A percentile compares a stretch with the other conserved stretches of the same genome.
These are phyloP conservation scores for Hypomyces perniciosus DNA, from an alignment of 2,329 filamentous ascomycete species.

Conservation along the genomic window DNA sequence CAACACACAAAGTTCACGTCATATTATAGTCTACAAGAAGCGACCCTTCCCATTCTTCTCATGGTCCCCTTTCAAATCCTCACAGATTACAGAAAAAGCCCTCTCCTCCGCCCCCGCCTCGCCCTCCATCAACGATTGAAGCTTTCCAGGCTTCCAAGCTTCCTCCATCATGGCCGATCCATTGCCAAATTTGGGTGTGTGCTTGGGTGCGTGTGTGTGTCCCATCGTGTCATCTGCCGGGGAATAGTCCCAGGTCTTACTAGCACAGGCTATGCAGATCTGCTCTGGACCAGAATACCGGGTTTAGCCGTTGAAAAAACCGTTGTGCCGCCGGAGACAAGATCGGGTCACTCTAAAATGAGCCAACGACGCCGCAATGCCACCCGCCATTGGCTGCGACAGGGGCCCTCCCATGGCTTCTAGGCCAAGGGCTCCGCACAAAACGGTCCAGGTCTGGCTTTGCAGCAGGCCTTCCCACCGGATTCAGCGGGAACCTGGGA, in stretches of 20 bases:
- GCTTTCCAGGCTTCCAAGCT: too few species aligned
- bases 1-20: too few species aligned
- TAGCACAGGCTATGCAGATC: background rate
- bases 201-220: background rate
- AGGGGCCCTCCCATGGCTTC: background rate
- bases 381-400: background rate
- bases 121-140: too few species aligned
- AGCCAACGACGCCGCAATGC: background rate
- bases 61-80: too few species aligned
- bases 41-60: too few species aligned
- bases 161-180: too few species aligned
- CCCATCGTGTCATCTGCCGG: background rate
- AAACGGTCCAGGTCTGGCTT: too few species aligned
- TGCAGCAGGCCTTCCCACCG: too few species aligned
- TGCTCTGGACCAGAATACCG: slow-evolving; percentile 3
- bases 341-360: background rate
- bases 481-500: too few species aligned
- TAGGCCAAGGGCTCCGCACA: background rate
- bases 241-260: background rate
- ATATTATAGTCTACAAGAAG: too few species aligned
- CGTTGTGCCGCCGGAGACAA: background rate
- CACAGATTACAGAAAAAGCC: too few species aligned
- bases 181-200: background rate
- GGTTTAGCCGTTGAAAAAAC: slow-evolving; percentile 1
- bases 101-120: too few species aligned